A percentile compares a stretch with the other conserved stretches of the same genome.
These are phyloP conservation scores for Talaromyces wortmannii DNA, from an alignment of 495 filamentous ascomycete species.

Conservation along the genomic window DNA sequence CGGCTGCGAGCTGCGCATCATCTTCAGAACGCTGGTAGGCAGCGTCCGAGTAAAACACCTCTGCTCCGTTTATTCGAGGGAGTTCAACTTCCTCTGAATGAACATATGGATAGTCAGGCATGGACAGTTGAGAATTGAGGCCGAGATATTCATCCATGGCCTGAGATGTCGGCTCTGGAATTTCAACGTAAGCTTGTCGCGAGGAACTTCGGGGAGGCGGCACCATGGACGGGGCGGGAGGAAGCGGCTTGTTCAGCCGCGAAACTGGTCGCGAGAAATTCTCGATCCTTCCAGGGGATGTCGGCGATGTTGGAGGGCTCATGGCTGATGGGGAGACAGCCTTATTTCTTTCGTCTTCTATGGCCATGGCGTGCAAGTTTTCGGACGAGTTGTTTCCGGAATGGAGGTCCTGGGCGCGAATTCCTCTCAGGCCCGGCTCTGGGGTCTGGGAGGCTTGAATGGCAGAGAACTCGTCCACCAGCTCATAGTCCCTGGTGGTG, in stretches of 20 bases:
- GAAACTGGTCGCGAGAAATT: constrained; percentile 45
- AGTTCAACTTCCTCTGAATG: background rate
- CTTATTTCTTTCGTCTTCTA: constrained; percentile 14
- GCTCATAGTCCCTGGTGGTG: constrained; percentile 48
- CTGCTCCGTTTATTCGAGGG: constrained; percentile 12
- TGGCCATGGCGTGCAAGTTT: constrained; percentile 18
- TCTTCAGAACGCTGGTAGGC: constrained; percentile 10
- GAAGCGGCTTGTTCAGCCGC: constrained; percentile 21
- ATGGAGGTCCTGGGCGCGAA: constrained; percentile 57
- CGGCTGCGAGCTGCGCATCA: constrained; percentile 38
- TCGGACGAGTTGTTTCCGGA: constrained; percentile 57
- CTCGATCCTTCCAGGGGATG: constrained; percentile 32
- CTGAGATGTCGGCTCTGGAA: constrained; percentile 29
- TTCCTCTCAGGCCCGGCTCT: constrained; percentile 51
- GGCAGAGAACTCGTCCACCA: constrained; percentile 60
- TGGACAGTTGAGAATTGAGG: constrained; percentile 19
- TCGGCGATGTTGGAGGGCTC: constrained; percentile 18
- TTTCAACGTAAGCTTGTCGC: constrained; percentile 13
- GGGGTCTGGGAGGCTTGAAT: constrained; percentile 62
- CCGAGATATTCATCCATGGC: constrained; percentile 40
- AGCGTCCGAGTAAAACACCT: constrained; percentile 9
- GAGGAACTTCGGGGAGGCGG: constrained; percentile 24
- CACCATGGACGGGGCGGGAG: constrained; percentile 21
- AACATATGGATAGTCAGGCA: background rate
- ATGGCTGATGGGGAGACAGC: constrained; percentile 5